Conservation (phyloP, 306 rosid genomes). For the Sicyos baderoa region DNA sequence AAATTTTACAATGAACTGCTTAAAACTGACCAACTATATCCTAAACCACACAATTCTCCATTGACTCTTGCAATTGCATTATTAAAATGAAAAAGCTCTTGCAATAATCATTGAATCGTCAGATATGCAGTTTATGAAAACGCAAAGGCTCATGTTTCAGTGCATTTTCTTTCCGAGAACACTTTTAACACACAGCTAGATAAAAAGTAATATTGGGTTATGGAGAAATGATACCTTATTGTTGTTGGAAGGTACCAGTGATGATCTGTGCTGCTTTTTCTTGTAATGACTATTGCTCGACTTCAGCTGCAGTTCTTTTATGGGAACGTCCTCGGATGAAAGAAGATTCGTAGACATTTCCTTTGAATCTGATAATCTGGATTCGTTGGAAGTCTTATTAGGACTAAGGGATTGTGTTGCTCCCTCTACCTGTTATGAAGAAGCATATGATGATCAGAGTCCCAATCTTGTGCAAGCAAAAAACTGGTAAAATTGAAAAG, state of each 20-base stretch:
- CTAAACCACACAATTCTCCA: too few species aligned
- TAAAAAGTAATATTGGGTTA: not conserved
- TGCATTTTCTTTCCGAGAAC: not conserved
- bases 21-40: too few species aligned
- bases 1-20: too few species aligned
- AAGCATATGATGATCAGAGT: slow-evolving; percentile 11
- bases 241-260: slow-evolving; percentile 26
- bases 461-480: not conserved
- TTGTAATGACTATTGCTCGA: slow-evolving; percentile 31
- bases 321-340: slow-evolving; percentile 32
- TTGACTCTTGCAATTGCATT: too few species aligned
- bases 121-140: too few species aligned
- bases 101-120: too few species aligned
- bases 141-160: too few species aligned
- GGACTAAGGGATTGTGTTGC: slow-evolving; percentile 27
- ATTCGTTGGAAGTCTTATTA: slow-evolving; percentile 23
- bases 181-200: not conserved
- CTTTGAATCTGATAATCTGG: slow-evolving; percentile 32
- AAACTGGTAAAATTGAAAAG: not conserved
- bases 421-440: slow-evolving; percentile 35
- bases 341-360: slow-evolving; percentile 26
- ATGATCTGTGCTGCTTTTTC: slow-evolving; percentile 37
- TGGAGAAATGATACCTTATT: slow-evolving; percentile 36
- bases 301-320: slow-evolving; percentile 32
- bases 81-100: too few species aligned